A percentile compares a stretch with the other conserved stretches of the same genome.
Evolutionary conservation across 768 basidiomycete species (phyloP).

Genomic region (Paxillus rubicundulus): DNA sequence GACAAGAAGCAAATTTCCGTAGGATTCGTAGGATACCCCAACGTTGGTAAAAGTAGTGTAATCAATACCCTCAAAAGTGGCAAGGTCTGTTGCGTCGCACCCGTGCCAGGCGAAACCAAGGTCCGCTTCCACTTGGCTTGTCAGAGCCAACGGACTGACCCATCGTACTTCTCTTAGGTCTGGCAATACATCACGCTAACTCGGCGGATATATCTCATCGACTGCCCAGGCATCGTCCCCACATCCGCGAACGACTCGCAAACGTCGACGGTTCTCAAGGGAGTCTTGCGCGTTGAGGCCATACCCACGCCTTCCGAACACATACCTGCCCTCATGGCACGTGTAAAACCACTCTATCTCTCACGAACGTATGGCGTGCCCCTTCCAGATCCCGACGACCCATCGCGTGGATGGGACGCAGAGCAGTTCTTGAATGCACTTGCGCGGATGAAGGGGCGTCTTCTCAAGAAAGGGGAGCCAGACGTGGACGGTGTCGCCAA

Average conservation of each 20-base stretch:
- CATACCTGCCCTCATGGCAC: constrained; percentile 80
- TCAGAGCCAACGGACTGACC: background rate
- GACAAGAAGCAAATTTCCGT: constrained; percentile 99
- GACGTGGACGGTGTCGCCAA: constrained; percentile 91
- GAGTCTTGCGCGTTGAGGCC: constrained; percentile 94
- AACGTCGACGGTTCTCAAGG: constrained; percentile 91
- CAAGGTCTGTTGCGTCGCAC: constrained; percentile 96
- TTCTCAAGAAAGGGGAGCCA: constrained; percentile 93
- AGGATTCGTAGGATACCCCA: constrained; percentile 97
- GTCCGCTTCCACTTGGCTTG: constrained; percentile 19
- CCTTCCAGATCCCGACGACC: constrained; percentile 56
- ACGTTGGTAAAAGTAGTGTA: constrained; percentile 95
- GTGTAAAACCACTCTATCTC: constrained; percentile 92
- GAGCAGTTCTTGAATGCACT: constrained; percentile 81
- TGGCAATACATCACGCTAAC: constrained; percentile 99
- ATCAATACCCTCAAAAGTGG: constrained; percentile 99
- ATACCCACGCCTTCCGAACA: constrained; percentile 90
- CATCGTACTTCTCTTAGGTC: constrained; percentile 42
- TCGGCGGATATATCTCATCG: constrained; percentile 95
- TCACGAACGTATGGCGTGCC: constrained; percentile 78
- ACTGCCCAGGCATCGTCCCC: constrained; percentile 98
- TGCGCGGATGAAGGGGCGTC: constrained; percentile 86
- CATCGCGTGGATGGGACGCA: constrained; percentile 57
- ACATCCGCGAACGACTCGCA: constrained; percentile 89
- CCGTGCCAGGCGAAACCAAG: constrained; percentile 97